phyloP scores from a whole-genome alignment of 2,329 filamentous ascomycete species.

The Ilyonectria mors-panacis region DNA sequence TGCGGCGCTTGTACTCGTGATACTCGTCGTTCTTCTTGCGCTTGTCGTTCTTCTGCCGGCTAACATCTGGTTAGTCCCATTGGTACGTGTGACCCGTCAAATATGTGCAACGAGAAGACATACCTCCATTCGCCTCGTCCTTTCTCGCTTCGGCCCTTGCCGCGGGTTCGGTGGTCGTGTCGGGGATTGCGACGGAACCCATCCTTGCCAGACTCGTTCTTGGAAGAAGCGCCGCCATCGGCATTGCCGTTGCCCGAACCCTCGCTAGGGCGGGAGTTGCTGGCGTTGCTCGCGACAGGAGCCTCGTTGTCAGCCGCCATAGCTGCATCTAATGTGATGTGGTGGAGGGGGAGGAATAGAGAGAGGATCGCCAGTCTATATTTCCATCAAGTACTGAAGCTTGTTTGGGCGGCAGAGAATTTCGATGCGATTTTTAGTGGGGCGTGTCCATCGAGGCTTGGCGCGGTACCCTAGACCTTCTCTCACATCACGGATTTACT shows the following conservation, averaged over 20 bases:
- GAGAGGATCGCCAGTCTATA: constrained; percentile 11
- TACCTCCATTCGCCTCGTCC: constrained; percentile 52
- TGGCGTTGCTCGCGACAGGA: constrained; percentile 46
- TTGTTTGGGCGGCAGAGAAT: constrained; percentile 35
- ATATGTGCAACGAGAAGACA: constrained; percentile 20
- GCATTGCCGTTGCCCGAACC: constrained; percentile 40
- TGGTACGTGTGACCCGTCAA: constrained; percentile 40
- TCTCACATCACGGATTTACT: background rate
- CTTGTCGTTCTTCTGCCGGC: constrained; percentile 56
- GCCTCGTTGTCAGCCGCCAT: constrained; percentile 53
- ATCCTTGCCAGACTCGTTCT: constrained; percentile 39
- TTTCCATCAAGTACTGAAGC: constrained; percentile 19
- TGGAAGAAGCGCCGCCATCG: constrained; percentile 25
- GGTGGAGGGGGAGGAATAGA: constrained; percentile 5
- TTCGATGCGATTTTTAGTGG: constrained; percentile 33
- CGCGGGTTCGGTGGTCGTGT: constrained; percentile 48
- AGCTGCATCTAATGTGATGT: constrained; percentile 49
- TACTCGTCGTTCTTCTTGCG: constrained; percentile 58
- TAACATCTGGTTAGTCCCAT: constrained; percentile 54
- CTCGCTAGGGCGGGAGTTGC: constrained; percentile 32
- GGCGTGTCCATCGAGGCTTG: constrained; percentile 13
- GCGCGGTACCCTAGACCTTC: constrained; percentile 22
- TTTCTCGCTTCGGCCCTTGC: constrained; percentile 49
- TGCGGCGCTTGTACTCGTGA: constrained; percentile 60
- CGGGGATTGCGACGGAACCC: constrained; percentile 48